A percentile compares a stretch with the other conserved stretches of the same genome.
These are phyloP conservation scores for Botrytis squamosa DNA, from an alignment of 2,329 filamentous ascomycete genomes.

Conservation along the genomic window DNA sequence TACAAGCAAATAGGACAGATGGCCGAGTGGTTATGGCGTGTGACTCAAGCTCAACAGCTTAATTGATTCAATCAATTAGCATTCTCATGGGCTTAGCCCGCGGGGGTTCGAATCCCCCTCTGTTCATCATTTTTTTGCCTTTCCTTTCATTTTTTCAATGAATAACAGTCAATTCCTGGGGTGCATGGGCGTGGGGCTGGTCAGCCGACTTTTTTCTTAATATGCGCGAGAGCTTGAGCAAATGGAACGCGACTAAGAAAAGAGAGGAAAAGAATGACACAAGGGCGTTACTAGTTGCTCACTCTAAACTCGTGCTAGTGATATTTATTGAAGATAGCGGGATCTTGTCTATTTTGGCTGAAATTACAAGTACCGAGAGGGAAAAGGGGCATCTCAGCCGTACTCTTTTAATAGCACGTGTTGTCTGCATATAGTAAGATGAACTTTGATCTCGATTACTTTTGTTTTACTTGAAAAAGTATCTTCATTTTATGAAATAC, in stretches of 20 bases:
- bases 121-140: not conserved
- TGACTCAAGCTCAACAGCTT: conserved; percentile 22
- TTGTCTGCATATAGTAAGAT: not conserved
- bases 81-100: conserved; percentile 22
- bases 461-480: not conserved
- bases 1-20: not conserved
- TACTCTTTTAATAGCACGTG: not conserved
- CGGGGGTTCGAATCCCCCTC: conserved; percentile 23
- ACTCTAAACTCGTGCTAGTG: not conserved
- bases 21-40: conserved; percentile 24
- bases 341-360: not conserved
- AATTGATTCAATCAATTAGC: conserved; percentile 9
- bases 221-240: not conserved
- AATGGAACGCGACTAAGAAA: not conserved
- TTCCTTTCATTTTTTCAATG: not conserved
- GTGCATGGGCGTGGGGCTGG: not conserved
- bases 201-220: not conserved
- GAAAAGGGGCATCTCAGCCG: not conserved
- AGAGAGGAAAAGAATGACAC: not conserved
- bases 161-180: not conserved
- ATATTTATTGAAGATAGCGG: not conserved
- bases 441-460: not conserved
- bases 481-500: not conserved
- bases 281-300: not conserved
- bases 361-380: not conserved